Conservation (phyloP, 2,329 filamentous ascomycete species). For the Diaporthe sp. region DNA sequence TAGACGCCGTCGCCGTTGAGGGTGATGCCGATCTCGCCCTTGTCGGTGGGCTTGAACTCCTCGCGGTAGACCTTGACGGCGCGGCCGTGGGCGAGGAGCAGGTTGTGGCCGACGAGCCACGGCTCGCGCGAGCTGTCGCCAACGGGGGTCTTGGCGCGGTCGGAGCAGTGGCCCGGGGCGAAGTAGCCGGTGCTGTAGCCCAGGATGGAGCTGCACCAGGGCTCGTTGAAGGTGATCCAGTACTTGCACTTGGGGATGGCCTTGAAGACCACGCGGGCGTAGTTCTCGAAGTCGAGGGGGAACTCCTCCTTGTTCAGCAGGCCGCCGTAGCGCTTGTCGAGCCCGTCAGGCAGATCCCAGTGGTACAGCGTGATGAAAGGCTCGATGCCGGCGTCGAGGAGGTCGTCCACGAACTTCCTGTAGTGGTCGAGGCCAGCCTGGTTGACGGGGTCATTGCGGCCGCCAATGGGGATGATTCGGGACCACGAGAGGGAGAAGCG, state of each 20-base stretch:
- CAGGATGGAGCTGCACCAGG: slow-evolving; percentile 86
- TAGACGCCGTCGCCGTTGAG: slow-evolving; percentile 88
- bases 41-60: slow-evolving; percentile 80
- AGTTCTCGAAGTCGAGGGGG: slow-evolving; percentile 83
- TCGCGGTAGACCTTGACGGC: slow-evolving; percentile 87
- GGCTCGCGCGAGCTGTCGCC: slow-evolving; percentile 84
- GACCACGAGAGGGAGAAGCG: slow-evolving; percentile 90
- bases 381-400: slow-evolving; percentile 81
- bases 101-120: slow-evolving; percentile 86
- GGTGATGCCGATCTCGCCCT: slow-evolving; percentile 88
- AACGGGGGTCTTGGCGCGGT: slow-evolving; percentile 77
- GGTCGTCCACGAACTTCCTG: slow-evolving; percentile 81
- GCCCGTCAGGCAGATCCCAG: slow-evolving; percentile 86
- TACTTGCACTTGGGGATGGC: slow-evolving; percentile 83
- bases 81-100: slow-evolving; percentile 83
- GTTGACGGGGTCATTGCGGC: slow-evolving; percentile 86
- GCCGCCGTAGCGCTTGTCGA: slow-evolving; percentile 86
- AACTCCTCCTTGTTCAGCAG: slow-evolving; percentile 87
- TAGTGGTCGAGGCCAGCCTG: slow-evolving; percentile 84
- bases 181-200: slow-evolving; percentile 85
- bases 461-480: slow-evolving; percentile 87
- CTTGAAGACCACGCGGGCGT: slow-evolving; percentile 82
- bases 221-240: slow-evolving; percentile 95
- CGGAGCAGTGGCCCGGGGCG: slow-evolving; percentile 85
- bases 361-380: slow-evolving; percentile 89